Base-by-base conservation (phyloP, 768 basidiomycete species). In the Calocera viscosa region DNA sequence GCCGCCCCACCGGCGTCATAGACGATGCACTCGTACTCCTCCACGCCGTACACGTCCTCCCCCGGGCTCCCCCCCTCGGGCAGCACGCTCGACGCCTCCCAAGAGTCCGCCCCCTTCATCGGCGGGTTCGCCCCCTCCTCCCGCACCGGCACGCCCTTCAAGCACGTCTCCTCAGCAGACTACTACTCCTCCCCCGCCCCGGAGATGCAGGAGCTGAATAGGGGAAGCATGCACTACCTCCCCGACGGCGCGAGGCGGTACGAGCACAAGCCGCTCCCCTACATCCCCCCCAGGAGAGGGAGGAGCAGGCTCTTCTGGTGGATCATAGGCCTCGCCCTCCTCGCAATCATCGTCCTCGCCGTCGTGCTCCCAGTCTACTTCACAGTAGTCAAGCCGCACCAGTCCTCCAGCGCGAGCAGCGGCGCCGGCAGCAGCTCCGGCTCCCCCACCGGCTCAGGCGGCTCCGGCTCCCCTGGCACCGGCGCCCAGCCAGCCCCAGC, bases 291-390 rank as follows among this genome's bases (percentile, higher is more conserved):
- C 26, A 2, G 53, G 14, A 14, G 53, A 5, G n/a, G n/a, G n/a
- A 14, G 53, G 53, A 60, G 53, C 53, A 14, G 53, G 14, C 16
- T 32, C 53, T 60, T 60, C 53, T 60, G 53, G 53, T 60, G 53
- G 53, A 2, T 71, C 17, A 26, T 65, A 14, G 64, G 49, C 60
- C 34, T 69, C 30, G 28, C 68, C 17, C 24, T 68, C 38, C 26
- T 70, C 60, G 34, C 67, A 22, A 30, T 69, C 26, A 40, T 69
- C n/a, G 70, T 68, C 43, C 65, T 66, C 30, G 72, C 70, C 47
- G 71, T 71, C 33, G 66, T 67, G 32, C 63, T 70, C 28, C 69
- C 73, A 17, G 66, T 72, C 1, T 72, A 72, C 60, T 72, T 70
- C 28, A 65, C 70, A 49, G 70, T 72, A 17, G 63, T 73, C 34